These are phyloP conservation scores for Annulohypoxylon truncatum DNA, from an alignment of 2,329 filamentous ascomycete species.

Conservation along the genomic window DNA sequence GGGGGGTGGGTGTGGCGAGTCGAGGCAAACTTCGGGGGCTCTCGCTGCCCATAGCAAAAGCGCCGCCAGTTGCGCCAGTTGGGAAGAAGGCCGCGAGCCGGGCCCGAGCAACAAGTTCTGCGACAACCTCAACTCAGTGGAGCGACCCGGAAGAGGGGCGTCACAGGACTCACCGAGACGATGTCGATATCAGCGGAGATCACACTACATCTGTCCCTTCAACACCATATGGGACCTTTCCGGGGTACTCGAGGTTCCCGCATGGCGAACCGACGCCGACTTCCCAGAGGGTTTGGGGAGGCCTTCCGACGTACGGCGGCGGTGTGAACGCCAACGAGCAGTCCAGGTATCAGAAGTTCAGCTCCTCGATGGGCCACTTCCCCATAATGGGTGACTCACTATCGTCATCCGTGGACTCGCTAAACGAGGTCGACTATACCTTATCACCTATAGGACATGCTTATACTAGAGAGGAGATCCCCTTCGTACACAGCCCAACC, in stretches of 20 bases:
- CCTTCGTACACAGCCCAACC: slow-evolving; percentile 66
- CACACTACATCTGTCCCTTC: slow-evolving; percentile 57
- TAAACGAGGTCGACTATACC: slow-evolving; percentile 71
- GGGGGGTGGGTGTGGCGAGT: slow-evolving; percentile 95
- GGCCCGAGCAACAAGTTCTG: slow-evolving; percentile 60
- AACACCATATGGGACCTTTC: slow-evolving; percentile 53
- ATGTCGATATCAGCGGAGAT: slow-evolving; percentile 53
- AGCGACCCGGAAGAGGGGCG: slow-evolving; percentile 53
- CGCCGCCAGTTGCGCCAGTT: slow-evolving; percentile 64
- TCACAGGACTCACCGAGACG: slow-evolving; percentile 51
- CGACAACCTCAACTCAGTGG: slow-evolving; percentile 55
- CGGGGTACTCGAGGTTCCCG: slow-evolving; percentile 65
- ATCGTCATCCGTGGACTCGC: slow-evolving; percentile 67
- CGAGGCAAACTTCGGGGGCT: slow-evolving; percentile 93
- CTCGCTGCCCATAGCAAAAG: slow-evolving; percentile 76
- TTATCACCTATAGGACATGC: slow-evolving; percentile 67
- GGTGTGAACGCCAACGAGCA: slow-evolving; percentile 54
- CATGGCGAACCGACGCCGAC: slow-evolving; percentile 58
- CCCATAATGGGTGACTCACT: slow-evolving; percentile 63
- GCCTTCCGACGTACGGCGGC: slow-evolving; percentile 59
- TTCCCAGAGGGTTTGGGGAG: slow-evolving; percentile 59
- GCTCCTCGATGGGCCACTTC: slow-evolving; percentile 53
- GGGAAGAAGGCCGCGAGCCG: slow-evolving; percentile 62
- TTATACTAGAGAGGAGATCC: slow-evolving; percentile 65
- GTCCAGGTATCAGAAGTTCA: slow-evolving; percentile 59